Base-by-base conservation (phyloP, 2,329 filamentous ascomycete genomes). In the Claviceps sp. region DNA sequence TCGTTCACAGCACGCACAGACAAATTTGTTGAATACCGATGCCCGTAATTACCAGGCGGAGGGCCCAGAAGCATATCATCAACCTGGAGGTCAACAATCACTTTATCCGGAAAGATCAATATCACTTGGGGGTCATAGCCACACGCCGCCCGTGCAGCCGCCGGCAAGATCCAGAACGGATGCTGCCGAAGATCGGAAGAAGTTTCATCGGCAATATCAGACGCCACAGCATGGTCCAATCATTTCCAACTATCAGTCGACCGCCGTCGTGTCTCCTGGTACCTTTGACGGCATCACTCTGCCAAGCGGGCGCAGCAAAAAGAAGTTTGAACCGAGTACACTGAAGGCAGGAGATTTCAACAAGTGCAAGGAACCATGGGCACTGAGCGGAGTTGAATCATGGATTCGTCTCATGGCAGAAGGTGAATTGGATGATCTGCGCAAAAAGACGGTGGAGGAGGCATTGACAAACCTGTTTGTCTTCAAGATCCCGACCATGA, bases 401-500 rank as follows among this genome's bases (percentile, higher is more conserved):
- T 98, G 93, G 93, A 76, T 97, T 54, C 84, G 86, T 54, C 82
- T 85, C 52, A 85, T 97, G 79, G 88, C 88, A 11, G 90, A 96
- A 59, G 90, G 91, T 41, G 91, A 96, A 62, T 82, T 84, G 11
- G 89, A 98, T 66, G 89, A 98, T 66, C 71, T 98, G 47, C 89
- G 86, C 64, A 81, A 86, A 62, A 87, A 89, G 62, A 84, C 86
- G 1, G 82, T 98, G 50, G 84, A 89, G 54, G 90, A 97, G 59
- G 90, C 88, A 2, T 75, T 98, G 43, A 83, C 95, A 43, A 86
- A 84, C 34, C 73, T 98, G 6, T 97, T 98, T 65, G 95, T 88
- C 1, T 80, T 87, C 68, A 97, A 96, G 67, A 89, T 98, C 0
- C 90, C 93, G 0, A 98, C 89, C 0, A 96, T 98, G 89, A 97